Evolutionary conservation across 208 protist genomes (phyloP).

Genomic region (Phytomonas francai): DNA sequence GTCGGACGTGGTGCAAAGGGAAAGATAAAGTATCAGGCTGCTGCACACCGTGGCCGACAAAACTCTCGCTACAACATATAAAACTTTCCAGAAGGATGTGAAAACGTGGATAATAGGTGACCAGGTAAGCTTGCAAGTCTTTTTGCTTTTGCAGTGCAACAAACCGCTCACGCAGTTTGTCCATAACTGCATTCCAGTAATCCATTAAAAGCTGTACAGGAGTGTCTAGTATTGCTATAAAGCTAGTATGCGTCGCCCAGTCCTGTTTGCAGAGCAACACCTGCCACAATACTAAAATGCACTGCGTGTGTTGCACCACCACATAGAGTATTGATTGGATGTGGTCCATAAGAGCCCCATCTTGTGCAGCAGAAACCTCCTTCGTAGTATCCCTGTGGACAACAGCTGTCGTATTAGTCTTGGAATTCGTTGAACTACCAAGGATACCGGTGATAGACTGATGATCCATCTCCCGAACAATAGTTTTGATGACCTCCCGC

Average conservation of each 20-base stretch:
- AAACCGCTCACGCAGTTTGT: conserved; percentile 55
- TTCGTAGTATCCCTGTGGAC: conserved; percentile 9
- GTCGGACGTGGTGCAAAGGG: conserved; percentile 21
- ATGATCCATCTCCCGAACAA: conserved; percentile 57
- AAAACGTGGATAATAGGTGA: conserved; percentile 37
- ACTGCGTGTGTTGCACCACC: conserved; percentile 50
- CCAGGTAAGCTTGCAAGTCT: conserved; percentile 32
- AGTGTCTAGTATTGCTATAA: conserved; percentile 33
- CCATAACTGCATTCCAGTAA: conserved; percentile 53
- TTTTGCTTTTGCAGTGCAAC: conserved; percentile 40
- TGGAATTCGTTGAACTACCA: background rate
- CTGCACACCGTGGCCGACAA: background rate
- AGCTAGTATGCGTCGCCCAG: conserved; percentile 26
- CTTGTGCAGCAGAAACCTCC: conserved; percentile 14
- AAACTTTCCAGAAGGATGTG: conserved; percentile 43
- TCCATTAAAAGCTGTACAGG: conserved; percentile 57
- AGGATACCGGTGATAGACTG: conserved; percentile 36
- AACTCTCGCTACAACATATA: conserved; percentile 22
- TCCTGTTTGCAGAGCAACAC: conserved; percentile 47
- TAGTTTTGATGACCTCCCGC: conserved; percentile 47
- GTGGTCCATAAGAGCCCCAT: conserved; percentile 35
- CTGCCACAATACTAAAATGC: conserved; percentile 56
- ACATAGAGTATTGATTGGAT: conserved; percentile 44
- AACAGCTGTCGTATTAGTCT: background rate
- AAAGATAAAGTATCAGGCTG: conserved; percentile 6